Evolutionary conservation across 768 basidiomycete genomes (phyloP), one percentile per base, ranked within the genome.

Genomic region (Lyophyllum decastes): DNA sequence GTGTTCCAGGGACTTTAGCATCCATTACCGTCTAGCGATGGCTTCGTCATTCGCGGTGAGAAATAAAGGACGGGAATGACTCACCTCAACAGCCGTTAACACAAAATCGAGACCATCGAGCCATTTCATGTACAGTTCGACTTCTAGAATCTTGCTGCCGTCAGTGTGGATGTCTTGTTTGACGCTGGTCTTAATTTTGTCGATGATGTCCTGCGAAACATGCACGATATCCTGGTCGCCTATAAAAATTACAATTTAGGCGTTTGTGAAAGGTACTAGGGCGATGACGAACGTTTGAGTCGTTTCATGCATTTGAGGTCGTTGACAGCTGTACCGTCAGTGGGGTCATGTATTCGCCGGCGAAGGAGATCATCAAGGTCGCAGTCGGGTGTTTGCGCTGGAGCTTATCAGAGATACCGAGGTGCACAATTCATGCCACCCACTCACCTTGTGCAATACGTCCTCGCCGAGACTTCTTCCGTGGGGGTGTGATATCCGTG

Each of bases 91-190:
- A 8, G 73, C 78, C 27, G 60, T 64, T 17, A 73, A 61, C 12
- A 77, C 74, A 59, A 74, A 76, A 16, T 77, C 68, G 16, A 74
- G 65, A 33, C 73, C 76, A 40, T 73, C 63, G 35, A 80, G 59
- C 79, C 78, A 81, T 47, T 70, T 67, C 40, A 74, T 61, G 63
- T 78, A 81, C 26, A 81, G 61, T 58, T 81, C 78, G 0, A 75
- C 76, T 58, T 78, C 75, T 11, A 80, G 64, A 25, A 72, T 68
- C 62, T 70, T 73, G 19, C 59, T 61, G 26, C 65, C 67, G 4
- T 66, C 64, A 47, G 61, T 55, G 19, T 66, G 66, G 25, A 68
- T 68, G 26, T 70, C 65, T 14, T 62, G 61, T 60, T 73, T 70
- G 4, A 77, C 77, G 1, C 61, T 50, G 16, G 47, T 51, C 58